Conservation (phyloP, 1,284 basidiomycete species). For the Wallemia ichthyophaga region DNA sequence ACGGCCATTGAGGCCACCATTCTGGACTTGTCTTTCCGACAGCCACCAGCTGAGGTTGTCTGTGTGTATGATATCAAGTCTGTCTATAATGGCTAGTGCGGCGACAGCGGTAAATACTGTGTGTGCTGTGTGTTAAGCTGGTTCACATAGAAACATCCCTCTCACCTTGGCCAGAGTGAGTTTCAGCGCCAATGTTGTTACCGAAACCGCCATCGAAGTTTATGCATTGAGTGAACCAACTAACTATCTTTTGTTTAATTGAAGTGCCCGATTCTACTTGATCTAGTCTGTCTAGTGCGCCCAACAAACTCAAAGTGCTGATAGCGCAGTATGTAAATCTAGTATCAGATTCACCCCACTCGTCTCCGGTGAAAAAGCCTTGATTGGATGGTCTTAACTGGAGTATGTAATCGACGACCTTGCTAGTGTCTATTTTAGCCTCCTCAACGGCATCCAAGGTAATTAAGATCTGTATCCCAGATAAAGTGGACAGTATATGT, state of each 20-base stretch:
- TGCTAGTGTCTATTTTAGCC: constrained; percentile 27
- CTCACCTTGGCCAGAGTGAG: constrained; percentile 66
- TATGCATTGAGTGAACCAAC: constrained; percentile 41
- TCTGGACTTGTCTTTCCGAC: constrained; percentile 66
- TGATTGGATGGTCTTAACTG: constrained; percentile 47
- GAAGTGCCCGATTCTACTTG: constrained; percentile 5
- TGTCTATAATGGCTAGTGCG: constrained; percentile 54
- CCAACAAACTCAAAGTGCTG: constrained; percentile 49
- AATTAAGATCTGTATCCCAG: constrained; percentile 67
- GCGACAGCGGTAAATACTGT: constrained; percentile 76
- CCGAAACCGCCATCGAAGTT: constrained; percentile 97
- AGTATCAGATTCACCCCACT: constrained; percentile 69
- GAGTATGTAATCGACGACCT: constrained; percentile 47
- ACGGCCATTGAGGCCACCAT: constrained; percentile 75
- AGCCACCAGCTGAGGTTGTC: constrained; percentile 70
- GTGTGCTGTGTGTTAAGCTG: too few relatives aligned
- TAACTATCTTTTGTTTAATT: constrained; percentile 29
- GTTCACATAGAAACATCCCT: not conserved
- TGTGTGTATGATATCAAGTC: constrained; percentile 39
- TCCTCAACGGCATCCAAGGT: constrained; percentile 48
- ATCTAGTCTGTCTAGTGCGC: constrained; percentile 25
- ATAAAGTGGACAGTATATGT: constrained; percentile 57
- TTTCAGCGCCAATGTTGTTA: constrained; percentile 50
- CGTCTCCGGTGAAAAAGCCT: constrained; percentile 69
- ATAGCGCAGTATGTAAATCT: constrained; percentile 71